These are phyloP conservation scores for Skeletonema grethae DNA, from an alignment of 108 stramenopile species.

Conservation along the genomic window DNA sequence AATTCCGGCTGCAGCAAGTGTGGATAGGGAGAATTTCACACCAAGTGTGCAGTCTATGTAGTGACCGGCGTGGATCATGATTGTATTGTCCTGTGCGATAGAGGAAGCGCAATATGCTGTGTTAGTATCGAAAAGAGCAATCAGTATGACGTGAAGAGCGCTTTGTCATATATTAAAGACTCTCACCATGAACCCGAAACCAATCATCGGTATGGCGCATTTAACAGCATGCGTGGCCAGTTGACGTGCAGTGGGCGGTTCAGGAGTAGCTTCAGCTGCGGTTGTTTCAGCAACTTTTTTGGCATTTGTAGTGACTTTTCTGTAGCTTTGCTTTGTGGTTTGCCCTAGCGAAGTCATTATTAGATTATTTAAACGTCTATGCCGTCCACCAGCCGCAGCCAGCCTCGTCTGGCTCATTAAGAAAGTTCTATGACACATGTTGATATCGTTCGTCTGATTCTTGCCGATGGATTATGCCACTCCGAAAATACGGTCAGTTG, in stretches of 20 bases:
- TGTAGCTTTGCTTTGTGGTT: background rate
- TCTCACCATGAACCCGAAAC: slow-evolving; percentile 64
- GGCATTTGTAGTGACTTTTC: background rate
- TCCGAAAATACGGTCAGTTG: too few species aligned
- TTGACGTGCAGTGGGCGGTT: slow-evolving; percentile 26
- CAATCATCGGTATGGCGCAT: slow-evolving; percentile 48
- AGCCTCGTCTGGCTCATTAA: background rate
- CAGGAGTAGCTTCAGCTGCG: background rate
- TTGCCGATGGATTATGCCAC: background rate
- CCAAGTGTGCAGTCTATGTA: slow-evolving; percentile 72
- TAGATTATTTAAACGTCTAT: background rate
- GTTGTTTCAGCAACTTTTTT: background rate
- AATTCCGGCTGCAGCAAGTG: slow-evolving; percentile 67
- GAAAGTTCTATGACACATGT: background rate
- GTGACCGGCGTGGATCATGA: slow-evolving; percentile 78
- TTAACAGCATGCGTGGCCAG: slow-evolving; percentile 19
- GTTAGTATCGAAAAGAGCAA: background rate
- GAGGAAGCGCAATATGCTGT: background rate
- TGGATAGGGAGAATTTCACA: slow-evolving; percentile 71
- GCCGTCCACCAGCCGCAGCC: background rate
- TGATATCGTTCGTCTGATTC: background rate
- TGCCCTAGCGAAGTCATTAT: background rate
- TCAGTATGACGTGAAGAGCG: too few species aligned
- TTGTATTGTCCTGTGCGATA: slow-evolving; percentile 49
- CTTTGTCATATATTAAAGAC: background rate